These are phyloP conservation scores for Mollisiaceae sp. DNA, from an alignment of 2,329 filamentous ascomycete species.

Conservation along the genomic window DNA sequence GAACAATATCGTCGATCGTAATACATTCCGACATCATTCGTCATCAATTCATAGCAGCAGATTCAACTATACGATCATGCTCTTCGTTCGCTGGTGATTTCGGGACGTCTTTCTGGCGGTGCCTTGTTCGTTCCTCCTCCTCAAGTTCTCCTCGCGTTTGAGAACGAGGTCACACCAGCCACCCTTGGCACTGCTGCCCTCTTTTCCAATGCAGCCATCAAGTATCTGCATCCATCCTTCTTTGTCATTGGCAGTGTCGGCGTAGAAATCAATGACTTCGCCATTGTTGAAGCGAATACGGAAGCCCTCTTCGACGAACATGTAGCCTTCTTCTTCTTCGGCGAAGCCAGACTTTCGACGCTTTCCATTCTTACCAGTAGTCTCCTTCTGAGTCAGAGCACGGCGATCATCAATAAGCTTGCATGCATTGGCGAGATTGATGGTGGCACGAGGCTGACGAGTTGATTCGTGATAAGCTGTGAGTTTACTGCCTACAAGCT, in stretches of 20 bases:
- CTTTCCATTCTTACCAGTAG: slow-evolving; percentile 74
- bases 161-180: slow-evolving; percentile 73
- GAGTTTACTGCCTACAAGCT: slow-evolving; percentile 85
- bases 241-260: slow-evolving; percentile 85
- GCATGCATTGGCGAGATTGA: slow-evolving; percentile 91
- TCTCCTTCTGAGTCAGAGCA: slow-evolving; percentile 82
- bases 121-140: slow-evolving; percentile 33
- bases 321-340: slow-evolving; percentile 98
- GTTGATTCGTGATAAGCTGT: slow-evolving; percentile 97
- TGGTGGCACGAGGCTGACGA: slow-evolving; percentile 92
- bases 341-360: slow-evolving; percentile 94
- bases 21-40: slow-evolving; percentile 30
- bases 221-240: slow-evolving; percentile 94
- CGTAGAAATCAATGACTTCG: slow-evolving; percentile 76
- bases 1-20: slow-evolving; percentile 25
- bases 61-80: slow-evolving; percentile 35
- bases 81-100: slow-evolving; percentile 41
- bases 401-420: slow-evolving; percentile 93
- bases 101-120: slow-evolving; percentile 33
- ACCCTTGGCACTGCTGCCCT: slow-evolving; percentile 54
- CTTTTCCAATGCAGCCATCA: slow-evolving; percentile 65
- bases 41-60: slow-evolving; percentile 21
- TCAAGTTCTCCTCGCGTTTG: slow-evolving; percentile 57
- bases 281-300: slow-evolving; percentile 98
- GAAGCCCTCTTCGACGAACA: slow-evolving; percentile 99